Conservation (phyloP, 352 stramenopile species). For the Phytophthora syringae region DNA sequence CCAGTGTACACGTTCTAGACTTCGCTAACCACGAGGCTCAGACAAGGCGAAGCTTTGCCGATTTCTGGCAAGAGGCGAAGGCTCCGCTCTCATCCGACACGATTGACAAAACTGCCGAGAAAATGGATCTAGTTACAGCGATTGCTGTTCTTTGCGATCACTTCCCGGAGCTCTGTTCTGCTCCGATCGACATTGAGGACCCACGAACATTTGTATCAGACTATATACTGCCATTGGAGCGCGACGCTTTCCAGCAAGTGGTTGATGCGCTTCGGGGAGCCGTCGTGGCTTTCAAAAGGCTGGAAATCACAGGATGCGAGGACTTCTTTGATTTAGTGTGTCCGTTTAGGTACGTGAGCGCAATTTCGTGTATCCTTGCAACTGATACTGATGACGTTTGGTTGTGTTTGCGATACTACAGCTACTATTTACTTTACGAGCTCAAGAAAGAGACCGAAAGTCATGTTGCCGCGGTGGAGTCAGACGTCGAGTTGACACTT, state of each 20-base stretch:
- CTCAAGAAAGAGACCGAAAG: conserved; percentile 58
- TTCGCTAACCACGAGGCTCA: conserved; percentile 80
- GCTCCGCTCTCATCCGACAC: conserved; percentile 18
- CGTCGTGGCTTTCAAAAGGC: conserved; percentile 33
- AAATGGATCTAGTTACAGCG: conserved; percentile 43
- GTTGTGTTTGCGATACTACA: conserved; percentile 5
- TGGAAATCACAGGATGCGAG: conserved; percentile 24
- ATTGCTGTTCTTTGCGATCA: conserved; percentile 52
- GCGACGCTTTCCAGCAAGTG: conserved; percentile 66
- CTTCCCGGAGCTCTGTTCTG: conserved; percentile 40
- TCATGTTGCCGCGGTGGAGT: conserved; percentile 25
- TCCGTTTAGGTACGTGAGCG: conserved; percentile 41
- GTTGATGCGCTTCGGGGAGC: conserved; percentile 46
- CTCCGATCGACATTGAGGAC: conserved; percentile 22
- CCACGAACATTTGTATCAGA: conserved; percentile 36
- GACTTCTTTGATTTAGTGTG: conserved; percentile 28
- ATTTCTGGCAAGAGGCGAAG: conserved; percentile 56
- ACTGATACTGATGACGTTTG: conserved; percentile 7
- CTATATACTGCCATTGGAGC: conserved; percentile 47
- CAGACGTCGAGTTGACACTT: conserved; percentile 29
- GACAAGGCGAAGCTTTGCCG: conserved; percentile 59
- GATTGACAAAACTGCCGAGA: conserved; percentile 39
- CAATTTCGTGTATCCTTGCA: conserved; percentile 5
- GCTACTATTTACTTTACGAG: conserved; percentile 42
- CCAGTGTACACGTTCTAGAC: conserved; percentile 58